Conservation (phyloP, 495 filamentous ascomycete species). For the Penicillium paradoxum region DNA sequence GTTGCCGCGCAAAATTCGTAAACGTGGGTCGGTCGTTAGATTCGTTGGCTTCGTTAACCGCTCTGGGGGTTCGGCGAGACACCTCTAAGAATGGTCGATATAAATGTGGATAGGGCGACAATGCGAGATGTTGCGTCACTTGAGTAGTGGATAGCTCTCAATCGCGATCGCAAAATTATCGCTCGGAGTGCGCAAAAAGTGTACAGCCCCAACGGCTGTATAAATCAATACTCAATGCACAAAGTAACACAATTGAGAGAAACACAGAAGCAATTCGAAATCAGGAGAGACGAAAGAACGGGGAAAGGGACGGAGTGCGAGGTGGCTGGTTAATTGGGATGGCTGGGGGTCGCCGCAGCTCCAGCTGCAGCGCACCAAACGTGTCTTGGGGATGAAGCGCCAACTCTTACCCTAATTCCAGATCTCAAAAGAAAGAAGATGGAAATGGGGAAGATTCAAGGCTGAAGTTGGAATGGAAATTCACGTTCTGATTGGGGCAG, state of each 20-base stretch:
- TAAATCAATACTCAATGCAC: conserved; percentile 6
- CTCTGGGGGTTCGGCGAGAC: conserved; percentile 35
- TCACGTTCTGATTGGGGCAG: neutral
- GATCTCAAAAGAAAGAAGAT: neutral
- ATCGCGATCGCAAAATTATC: conserved; percentile 12
- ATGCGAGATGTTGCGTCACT: conserved; percentile 23
- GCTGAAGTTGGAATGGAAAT: neutral
- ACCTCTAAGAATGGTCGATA: conserved; percentile 31
- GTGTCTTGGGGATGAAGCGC: conserved; percentile 22
- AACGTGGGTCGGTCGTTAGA: conserved; percentile 47
- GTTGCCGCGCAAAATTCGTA: conserved; percentile 51
- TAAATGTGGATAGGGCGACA: conserved; percentile 28
- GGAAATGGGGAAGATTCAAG: neutral
- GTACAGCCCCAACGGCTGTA: conserved; percentile 4
- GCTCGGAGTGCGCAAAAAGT: neutral
- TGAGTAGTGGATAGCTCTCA: conserved; percentile 9
- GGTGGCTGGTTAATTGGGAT: conserved; percentile 35
- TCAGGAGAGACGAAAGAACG: conserved; percentile 1
- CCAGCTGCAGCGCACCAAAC: conserved; percentile 25
- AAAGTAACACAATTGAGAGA: conserved; percentile 2
- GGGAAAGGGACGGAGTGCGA: conserved; percentile 7
- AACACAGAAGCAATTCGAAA: conserved; percentile 1
- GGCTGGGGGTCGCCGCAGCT: conserved; percentile 27
- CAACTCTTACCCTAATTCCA: neutral
- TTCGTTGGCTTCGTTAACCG: conserved; percentile 59